Conservation (phyloP, 2,329 filamentous ascomycete species). For the Didymella sp. region DNA sequence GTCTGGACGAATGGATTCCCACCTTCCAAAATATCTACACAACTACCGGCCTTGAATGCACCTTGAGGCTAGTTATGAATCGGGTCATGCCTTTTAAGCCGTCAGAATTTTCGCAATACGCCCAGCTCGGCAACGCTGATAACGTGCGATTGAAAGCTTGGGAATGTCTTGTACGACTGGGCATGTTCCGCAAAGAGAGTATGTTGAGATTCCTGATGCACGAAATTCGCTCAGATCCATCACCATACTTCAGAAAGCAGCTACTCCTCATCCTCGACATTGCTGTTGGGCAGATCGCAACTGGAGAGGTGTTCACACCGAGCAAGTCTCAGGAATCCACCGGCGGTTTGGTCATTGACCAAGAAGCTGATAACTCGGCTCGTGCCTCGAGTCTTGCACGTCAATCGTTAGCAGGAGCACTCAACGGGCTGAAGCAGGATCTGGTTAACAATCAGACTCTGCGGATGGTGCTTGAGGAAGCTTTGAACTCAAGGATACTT, state of each 20-base stretch:
- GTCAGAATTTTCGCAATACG: constrained; percentile 67
- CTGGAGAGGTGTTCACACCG: constrained; percentile 56
- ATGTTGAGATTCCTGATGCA: constrained; percentile 65
- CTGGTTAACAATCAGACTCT: constrained; percentile 58
- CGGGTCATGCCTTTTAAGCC: constrained; percentile 61
- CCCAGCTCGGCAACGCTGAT: constrained; percentile 65
- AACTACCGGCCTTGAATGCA: constrained; percentile 66
- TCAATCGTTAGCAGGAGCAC: constrained; percentile 64
- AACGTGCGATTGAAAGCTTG: constrained; percentile 67
- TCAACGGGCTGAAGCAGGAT: constrained; percentile 63
- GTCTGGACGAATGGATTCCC: constrained; percentile 71
- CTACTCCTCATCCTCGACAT: constrained; percentile 62
- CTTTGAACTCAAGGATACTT: constrained; percentile 59
- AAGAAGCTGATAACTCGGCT: constrained; percentile 52
- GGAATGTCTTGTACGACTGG: constrained; percentile 63
- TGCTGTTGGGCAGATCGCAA: constrained; percentile 64
- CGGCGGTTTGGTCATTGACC: constrained; percentile 63
- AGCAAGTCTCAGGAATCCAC: constrained; percentile 43
- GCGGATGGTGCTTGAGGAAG: constrained; percentile 63
- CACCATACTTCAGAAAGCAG: constrained; percentile 63
- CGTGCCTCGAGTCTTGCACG: constrained; percentile 63
- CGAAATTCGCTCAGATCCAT: constrained; percentile 63
- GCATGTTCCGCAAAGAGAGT: constrained; percentile 57
- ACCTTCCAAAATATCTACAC: constrained; percentile 71
- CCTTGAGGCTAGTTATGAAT: constrained; percentile 61